These are phyloP conservation scores for Juncus effusus DNA, from an alignment of 176 grass and related monocot genomes.

Conservation along the genomic window DNA sequence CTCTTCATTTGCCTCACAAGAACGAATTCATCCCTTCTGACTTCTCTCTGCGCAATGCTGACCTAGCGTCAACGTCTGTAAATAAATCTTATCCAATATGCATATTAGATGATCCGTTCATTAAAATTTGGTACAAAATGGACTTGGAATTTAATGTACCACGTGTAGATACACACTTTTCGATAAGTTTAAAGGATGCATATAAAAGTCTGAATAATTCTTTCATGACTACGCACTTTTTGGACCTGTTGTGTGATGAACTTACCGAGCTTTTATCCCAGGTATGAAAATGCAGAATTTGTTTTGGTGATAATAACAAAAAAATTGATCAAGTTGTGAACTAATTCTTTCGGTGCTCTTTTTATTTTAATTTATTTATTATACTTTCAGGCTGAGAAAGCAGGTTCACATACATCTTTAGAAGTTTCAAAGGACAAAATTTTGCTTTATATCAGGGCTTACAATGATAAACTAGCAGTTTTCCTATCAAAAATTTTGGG, in stretches of 20 bases:
- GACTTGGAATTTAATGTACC: conserved; percentile 86
- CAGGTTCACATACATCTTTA: conserved; percentile 69
- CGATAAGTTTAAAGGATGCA: conserved; percentile 73
- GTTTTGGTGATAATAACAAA: no score
- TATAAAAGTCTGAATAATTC: conserved; percentile 57
- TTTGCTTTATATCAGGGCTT: conserved; percentile 81
- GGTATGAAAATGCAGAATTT: conserved; percentile 47
- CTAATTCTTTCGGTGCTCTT: no score
- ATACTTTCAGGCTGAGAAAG: conserved; percentile 58
- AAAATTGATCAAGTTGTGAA: no score
- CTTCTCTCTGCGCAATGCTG: conserved; percentile 60
- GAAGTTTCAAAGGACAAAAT: conserved; percentile 63
- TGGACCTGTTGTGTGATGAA: conserved; percentile 83
- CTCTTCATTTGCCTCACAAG: conserved; percentile 73
- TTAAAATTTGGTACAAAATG: conserved; percentile 92
- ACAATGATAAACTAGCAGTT: conserved; percentile 78
- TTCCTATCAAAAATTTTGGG: conserved; percentile 74
- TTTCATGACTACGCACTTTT: conserved; percentile 71
- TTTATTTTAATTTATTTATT: no score
- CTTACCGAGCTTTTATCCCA: conserved; percentile 89
- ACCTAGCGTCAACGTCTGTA: conserved; percentile 24
- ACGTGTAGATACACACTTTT: conserved; percentile 80
- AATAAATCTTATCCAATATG: conserved; percentile 47
- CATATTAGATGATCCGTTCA: conserved; percentile 68
- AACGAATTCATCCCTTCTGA: conserved; percentile 90